These are phyloP conservation scores for Rasamsonia emersonii DNA, from an alignment of 2,329 filamentous ascomycete species.

Conservation along the genomic window DNA sequence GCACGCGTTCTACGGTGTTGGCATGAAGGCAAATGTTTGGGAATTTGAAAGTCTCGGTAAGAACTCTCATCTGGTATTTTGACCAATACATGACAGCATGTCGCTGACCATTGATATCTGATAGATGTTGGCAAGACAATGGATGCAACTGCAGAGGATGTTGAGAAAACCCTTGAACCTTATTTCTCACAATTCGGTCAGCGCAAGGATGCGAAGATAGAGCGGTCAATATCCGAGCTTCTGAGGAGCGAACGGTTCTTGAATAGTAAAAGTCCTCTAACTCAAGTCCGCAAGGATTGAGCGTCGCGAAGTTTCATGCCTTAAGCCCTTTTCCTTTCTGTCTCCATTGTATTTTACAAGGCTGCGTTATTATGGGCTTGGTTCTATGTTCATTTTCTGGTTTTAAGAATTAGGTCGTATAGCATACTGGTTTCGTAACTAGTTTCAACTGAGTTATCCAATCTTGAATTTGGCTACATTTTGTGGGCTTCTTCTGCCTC, in stretches of 20 bases:
- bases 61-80: constrained; percentile 14
- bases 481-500: too few species aligned
- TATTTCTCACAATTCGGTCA: constrained; percentile 36
- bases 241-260: constrained; percentile 30
- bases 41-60: constrained; percentile 69
- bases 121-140: constrained; percentile 34
- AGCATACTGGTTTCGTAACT: too few species aligned
- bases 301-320: constrained; percentile 7
- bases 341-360: constrained; percentile 7
- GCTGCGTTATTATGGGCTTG: too few species aligned
- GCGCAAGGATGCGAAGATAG: constrained; percentile 20
- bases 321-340: background rate
- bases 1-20: constrained; percentile 89
- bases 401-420: too few species aligned
- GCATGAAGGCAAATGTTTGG: constrained; percentile 98
- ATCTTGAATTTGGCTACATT: too few species aligned
- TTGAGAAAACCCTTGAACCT: constrained; percentile 32
- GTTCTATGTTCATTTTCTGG: too few species aligned
- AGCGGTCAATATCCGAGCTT: constrained; percentile 23
- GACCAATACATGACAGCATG: constrained; percentile 3
- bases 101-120: constrained; percentile 8
- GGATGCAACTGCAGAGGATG: constrained; percentile 27
- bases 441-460: too few species aligned
- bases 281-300: constrained; percentile 21
- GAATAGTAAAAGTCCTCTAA: constrained; percentile 27